These are phyloP conservation scores for Avena eriantha DNA, from an alignment of 176 grass and related monocot genomes.

Conservation along the genomic window DNA sequence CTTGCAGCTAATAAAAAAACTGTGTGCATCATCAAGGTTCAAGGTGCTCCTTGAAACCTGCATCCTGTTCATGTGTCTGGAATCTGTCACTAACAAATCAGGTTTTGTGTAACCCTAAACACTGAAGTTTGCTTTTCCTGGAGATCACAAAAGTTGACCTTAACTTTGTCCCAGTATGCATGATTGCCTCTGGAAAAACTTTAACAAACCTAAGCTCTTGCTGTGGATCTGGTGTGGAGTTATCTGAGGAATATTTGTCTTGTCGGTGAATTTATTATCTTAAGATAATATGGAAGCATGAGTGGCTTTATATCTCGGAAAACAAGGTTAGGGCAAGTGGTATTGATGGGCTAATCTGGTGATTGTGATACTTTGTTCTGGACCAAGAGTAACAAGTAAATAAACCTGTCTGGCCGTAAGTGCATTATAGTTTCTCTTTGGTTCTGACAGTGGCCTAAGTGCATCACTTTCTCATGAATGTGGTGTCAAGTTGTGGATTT, in stretches of 20 bases:
- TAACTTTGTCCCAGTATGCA: slow-evolving; percentile 40
- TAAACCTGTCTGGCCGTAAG: not conserved
- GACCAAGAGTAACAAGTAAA: not conserved
- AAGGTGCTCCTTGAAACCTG: slow-evolving; percentile 47
- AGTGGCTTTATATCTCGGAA: slow-evolving; percentile 8
- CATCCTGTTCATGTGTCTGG: slow-evolving; percentile 48
- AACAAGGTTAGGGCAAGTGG: not conserved
- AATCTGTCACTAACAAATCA: slow-evolving; percentile 46
- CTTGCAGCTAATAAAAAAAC: slow-evolving; percentile 40
- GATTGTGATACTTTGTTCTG: slow-evolving; percentile 1
- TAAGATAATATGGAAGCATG: not conserved
- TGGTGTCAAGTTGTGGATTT: not conserved
- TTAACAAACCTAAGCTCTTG: slow-evolving; percentile 36
- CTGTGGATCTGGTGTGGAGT: slow-evolving; percentile 33
- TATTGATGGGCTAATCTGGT: slow-evolving; percentile 11
- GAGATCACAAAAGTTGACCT: slow-evolving; percentile 43
- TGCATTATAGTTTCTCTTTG: slow-evolving; percentile 1
- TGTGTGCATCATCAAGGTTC: not conserved
- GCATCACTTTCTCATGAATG: slow-evolving; percentile 22
- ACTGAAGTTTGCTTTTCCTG: slow-evolving; percentile 36
- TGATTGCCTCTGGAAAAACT: slow-evolving; percentile 25
- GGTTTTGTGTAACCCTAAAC: slow-evolving; percentile 10
- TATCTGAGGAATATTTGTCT: slow-evolving; percentile 38
- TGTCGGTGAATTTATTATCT: not conserved
- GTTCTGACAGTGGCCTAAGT: not conserved